These are phyloP conservation scores for Fusarium continuum DNA, from an alignment of 2,329 filamentous ascomycete genomes.

Conservation along the genomic window DNA sequence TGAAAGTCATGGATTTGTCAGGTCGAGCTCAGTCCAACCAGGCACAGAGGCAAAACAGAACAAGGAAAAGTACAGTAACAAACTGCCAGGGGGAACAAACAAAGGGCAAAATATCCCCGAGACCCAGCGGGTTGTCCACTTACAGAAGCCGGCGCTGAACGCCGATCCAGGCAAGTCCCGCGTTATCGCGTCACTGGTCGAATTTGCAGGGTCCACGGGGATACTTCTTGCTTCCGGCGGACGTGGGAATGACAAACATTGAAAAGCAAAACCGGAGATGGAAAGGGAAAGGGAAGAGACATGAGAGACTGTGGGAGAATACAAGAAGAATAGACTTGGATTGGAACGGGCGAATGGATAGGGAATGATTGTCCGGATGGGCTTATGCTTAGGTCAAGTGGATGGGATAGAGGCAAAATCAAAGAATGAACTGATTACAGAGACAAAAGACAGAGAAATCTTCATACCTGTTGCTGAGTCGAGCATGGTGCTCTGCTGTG, in stretches of 20 bases:
- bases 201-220: slow-evolving; percentile 30
- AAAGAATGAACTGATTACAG: slow-evolving; percentile 25
- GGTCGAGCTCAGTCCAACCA: slow-evolving; percentile 19
- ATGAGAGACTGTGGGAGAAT: slow-evolving; percentile 11
- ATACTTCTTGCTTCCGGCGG: slow-evolving; percentile 33
- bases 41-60: slow-evolving; percentile 14
- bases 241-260: slow-evolving; percentile 21
- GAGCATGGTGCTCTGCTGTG: slow-evolving; percentile 32
- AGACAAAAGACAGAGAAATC: slow-evolving; percentile 22
- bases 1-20: slow-evolving; percentile 23
- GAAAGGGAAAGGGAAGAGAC: slow-evolving; percentile 1
- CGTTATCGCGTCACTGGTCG: slow-evolving; percentile 32
- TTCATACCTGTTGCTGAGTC: slow-evolving; percentile 41
- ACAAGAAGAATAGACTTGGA: slow-evolving; percentile 5
- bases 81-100: background rate
- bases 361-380: slow-evolving; percentile 9
- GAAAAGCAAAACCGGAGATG: slow-evolving; percentile 25
- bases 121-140: slow-evolving; percentile 29
- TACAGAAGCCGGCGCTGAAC: slow-evolving; percentile 8
- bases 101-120: too few relatives aligned
- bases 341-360: slow-evolving; percentile 14
- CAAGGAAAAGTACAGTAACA: too few relatives aligned
- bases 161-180: slow-evolving; percentile 24
- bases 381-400: slow-evolving; percentile 3
- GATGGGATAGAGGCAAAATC: slow-evolving; percentile 7